Evolutionary conservation across 345 rosid genomes (phyloP), one percentile per base, ranked within the genome.

Genomic region (Acer yangbiense): DNA sequence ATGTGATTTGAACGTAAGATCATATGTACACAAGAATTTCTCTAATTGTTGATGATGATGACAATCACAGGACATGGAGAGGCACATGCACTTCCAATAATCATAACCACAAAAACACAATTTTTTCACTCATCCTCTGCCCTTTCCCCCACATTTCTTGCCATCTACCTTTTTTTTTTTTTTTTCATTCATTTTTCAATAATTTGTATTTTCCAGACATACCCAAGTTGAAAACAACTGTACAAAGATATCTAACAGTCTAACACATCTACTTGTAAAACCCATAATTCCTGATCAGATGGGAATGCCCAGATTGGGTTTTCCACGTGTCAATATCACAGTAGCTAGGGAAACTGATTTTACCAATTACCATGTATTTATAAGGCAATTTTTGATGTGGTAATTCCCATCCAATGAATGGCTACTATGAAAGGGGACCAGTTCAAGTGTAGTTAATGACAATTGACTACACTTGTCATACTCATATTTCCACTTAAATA

Each of bases 11-110:
- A 35, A 0, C 3, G 3, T 35, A 35, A 35, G 39, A 4, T 35
- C 6, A 35, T 43, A 54, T 54, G n/a, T n/a, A 54, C 7, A 2
- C 6, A 16, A 54, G 12, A 50, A 3, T 54, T 54, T 54, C 63
- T 75, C 75, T 41, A 32, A 71, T 71, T 20, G 65, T 74, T 9
- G 74, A n/a, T 23, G 82, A 75, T 76, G 78, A 69, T 78, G 85
- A 77, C 80, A 80, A 23, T 65, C 78, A 79, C 82, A 32, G 29
- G 50, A 78, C 69, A 50, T 35, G 74, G 50, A 70, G 67, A 72
- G 61, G 68, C 78, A 75, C 76, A 83, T 62, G 75, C 69, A 69
- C 25, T 25, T 25, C 18, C 73, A 25, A 7, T 9, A 39, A 25
- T 9, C 29, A 7, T 52, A 23, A 27, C 55, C 57, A 73, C 39